phyloP scores from a whole-genome alignment of 257 asterid species.

The Echium plantagineum region DNA sequence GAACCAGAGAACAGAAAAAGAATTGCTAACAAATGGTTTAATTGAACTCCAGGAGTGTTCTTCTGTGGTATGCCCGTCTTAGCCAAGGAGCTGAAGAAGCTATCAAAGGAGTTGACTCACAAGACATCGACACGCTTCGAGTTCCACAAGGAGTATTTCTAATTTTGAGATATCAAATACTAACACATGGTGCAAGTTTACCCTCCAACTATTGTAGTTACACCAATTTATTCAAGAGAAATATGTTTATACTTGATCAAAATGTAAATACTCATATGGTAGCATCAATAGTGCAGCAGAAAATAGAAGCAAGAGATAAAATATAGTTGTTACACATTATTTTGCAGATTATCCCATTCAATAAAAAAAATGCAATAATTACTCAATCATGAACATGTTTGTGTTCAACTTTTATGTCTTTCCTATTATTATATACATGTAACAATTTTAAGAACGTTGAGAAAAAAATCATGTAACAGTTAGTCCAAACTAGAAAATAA shows the following conservation, averaged over 20 bases:
- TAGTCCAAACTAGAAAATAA: too few species aligned
- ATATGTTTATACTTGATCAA: conserved; percentile 1
- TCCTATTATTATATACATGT: too few species aligned
- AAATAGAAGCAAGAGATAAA: background rate
- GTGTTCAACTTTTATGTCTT: background rate
- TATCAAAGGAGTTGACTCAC: conserved; percentile 55
- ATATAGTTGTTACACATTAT: background rate
- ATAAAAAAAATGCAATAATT: background rate
- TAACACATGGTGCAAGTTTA: conserved; percentile 4
- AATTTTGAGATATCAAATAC: conserved; percentile 15
- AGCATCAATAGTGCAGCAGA: conserved; percentile 10
- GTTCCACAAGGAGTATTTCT: conserved; percentile 73
- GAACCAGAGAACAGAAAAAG: too few species aligned
- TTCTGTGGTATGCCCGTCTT: conserved; percentile 68
- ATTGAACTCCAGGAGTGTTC: conserved; percentile 50
- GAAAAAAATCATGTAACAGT: background rate
- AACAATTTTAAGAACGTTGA: too few species aligned
- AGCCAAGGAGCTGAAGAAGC: conserved; percentile 68
- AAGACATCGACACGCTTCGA: conserved; percentile 74
- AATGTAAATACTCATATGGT: conserved; percentile 24
- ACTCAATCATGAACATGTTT: background rate
- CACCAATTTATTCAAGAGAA: conserved; percentile 12
- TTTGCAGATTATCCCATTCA: too few species aligned
- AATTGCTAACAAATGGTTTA: too few species aligned
- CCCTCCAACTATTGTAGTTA: conserved; percentile 24